Evolutionary conservation across 148 eudicot genomes (phyloP), one percentile per base, ranked within the genome.

Genomic region (Agrostemma githago): DNA sequence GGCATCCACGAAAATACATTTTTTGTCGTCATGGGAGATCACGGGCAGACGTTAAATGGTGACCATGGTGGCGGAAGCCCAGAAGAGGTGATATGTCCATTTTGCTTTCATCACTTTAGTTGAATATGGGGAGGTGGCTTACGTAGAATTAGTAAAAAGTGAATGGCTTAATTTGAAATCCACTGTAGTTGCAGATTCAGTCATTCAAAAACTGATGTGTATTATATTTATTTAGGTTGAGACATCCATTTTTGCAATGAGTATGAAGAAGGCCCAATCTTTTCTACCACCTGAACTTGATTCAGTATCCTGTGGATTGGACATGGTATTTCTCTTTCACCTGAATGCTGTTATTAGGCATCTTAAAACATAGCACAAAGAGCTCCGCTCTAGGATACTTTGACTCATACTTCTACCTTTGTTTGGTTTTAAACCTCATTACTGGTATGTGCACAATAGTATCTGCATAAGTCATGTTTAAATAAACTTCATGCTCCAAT

Each of bases 21-120:
- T 79, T 87, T 96, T 81, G 88, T 96, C 75, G 97, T 96, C 71
- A 90, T 96, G 94, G 99, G 99, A 80, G 99, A 96, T 86, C 99
- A 96, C 79, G 99, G 96, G 73, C 99, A 96, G 88, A 96, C 99
- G 37, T 19, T 89, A 74, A 92, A 96, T 80, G 99, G 99, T 39
- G 99, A 96, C 85, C 99, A 96, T 78, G 99, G 99, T 59, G 99
- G 97, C 62, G 99, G 99, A 73, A 85, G 82, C 83, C 86, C 96
- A 34, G 96, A 96, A 82, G 99, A 96, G 97, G 99, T 92, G 66
- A 26, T 26, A 26, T 68, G 43, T 16, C 51, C 70, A 43, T 72
- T 80, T 77, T 40, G 7, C 56, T 72, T 68, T 59, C 57, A 73
- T 37, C 19, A 40, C 59, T 43, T 65, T 58, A 40, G 21, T 68